phyloP scores from a whole-genome alignment of 129 eudicot species.

The Lactuca saligna region DNA sequence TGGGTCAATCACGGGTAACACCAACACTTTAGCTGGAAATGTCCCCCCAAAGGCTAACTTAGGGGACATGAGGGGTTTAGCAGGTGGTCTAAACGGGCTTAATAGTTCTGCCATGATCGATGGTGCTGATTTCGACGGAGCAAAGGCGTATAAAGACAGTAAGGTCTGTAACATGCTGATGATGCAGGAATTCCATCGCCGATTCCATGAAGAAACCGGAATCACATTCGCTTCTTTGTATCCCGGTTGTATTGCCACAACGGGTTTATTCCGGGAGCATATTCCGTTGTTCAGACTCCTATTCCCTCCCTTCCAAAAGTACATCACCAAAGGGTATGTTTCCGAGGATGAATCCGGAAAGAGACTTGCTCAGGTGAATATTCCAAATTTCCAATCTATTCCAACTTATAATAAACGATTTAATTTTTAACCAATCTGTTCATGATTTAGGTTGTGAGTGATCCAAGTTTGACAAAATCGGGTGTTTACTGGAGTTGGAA shows the following conservation, averaged over 20 bases:
- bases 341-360: constrained; percentile 89
- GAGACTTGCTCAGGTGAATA: constrained; percentile 84
- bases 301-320: constrained; percentile 93
- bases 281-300: constrained; percentile 80
- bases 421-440: not conserved
- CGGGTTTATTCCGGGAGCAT: constrained; percentile 90
- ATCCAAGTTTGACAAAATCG: constrained; percentile 92
- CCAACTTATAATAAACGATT: not conserved
- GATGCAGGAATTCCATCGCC: constrained; percentile 93
- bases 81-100: constrained; percentile 68
- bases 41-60: constrained; percentile 92
- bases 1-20: constrained; percentile 88
- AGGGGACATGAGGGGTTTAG: constrained; percentile 80
- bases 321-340: constrained; percentile 81
- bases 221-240: constrained; percentile 84
- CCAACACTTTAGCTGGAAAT: constrained; percentile 84
- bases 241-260: constrained; percentile 95
- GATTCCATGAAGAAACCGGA: constrained; percentile 87
- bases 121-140: constrained; percentile 79
- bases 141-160: constrained; percentile 94
- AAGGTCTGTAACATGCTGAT: constrained; percentile 92
- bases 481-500: constrained; percentile 99
- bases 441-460: constrained; percentile 72
- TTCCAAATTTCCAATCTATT: not conserved
- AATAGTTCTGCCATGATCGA: constrained; percentile 92